These are phyloP conservation scores for Termitomyces sp. DNA, from an alignment of 1,284 basidiomycete genomes.

Conservation along the genomic window DNA sequence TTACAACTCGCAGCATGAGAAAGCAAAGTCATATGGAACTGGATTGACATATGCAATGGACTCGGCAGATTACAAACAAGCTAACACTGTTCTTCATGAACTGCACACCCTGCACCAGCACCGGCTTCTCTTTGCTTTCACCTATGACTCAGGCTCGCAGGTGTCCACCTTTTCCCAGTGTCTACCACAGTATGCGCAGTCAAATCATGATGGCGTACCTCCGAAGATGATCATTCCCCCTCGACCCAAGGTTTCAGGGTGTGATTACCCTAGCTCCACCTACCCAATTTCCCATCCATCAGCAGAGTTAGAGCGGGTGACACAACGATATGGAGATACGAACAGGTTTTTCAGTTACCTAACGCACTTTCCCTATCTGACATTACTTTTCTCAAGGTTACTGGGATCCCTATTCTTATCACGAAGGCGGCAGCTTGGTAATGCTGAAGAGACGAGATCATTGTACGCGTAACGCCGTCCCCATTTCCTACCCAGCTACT, in stretches of 20 bases:
- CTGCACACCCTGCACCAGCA: conserved; percentile 64
- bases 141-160: conserved; percentile 16
- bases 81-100: conserved; percentile 61
- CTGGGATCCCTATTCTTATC: conserved; percentile 58
- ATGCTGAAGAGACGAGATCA: conserved; percentile 13
- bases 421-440: conserved; percentile 45
- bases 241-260: conserved; percentile 6
- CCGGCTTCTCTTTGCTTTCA: conserved; percentile 40
- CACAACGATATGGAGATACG: conserved; percentile 54
- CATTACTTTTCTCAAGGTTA: conserved; percentile 27
- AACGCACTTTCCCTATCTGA: not conserved
- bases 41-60: not conserved
- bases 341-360: conserved; percentile 46
- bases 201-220: conserved; percentile 1
- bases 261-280: not conserved
- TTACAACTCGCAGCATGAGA: conserved; percentile 31
- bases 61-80: conserved; percentile 43
- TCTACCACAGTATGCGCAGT: conserved; percentile 1
- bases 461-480: not conserved
- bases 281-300: not conserved
- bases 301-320: conserved; percentile 32
- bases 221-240: conserved; percentile 1
- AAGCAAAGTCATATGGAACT: conserved; percentile 11
- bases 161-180: conserved; percentile 6
- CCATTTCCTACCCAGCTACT: not conserved